Conservation (phyloP, 495 filamentous ascomycete genomes). For the Xylaria bambusicola region DNA sequence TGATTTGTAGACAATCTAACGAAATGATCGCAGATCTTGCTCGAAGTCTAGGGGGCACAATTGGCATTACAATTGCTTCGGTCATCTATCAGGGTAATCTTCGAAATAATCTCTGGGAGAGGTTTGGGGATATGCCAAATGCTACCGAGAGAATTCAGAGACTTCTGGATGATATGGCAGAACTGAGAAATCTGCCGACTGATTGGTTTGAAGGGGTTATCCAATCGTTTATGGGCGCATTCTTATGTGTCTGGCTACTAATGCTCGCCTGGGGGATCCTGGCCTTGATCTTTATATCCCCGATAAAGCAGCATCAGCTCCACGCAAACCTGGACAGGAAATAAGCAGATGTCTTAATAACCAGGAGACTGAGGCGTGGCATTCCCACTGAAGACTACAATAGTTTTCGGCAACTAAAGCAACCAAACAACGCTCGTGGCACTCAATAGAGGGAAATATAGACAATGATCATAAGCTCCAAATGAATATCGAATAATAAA, state of each 20-base stretch:
- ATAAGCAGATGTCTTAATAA: no score
- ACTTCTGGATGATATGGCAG: constrained; percentile 64
- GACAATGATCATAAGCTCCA: no score
- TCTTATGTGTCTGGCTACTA: constrained; percentile 64
- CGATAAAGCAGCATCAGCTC: constrained; percentile 66
- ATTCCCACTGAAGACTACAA: no score
- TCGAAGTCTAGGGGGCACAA: constrained; percentile 62
- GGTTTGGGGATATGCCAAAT: constrained; percentile 55
- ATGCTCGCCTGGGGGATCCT: constrained; percentile 57
- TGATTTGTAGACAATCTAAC: background rate
- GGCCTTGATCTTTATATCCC: constrained; percentile 49
- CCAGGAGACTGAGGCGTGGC: no score
- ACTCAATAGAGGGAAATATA: no score
- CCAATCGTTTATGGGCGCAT: constrained; percentile 62
- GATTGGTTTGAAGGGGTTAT: constrained; percentile 59
- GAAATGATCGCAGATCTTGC: constrained; percentile 28
- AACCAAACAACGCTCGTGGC: no score
- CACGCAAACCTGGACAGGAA: constrained; percentile 62
- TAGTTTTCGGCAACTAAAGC: no score
- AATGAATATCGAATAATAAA: no score
- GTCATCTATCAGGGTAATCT: constrained; percentile 68
- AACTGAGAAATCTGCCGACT: constrained; percentile 58
- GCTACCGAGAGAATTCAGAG: constrained; percentile 60
- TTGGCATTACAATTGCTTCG: constrained; percentile 67
- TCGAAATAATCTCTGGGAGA: constrained; percentile 52